Evolutionary conservation across 2,329 filamentous ascomycete species (phyloP), one percentile per base, ranked within the genome.

Genomic region (Monosporascus sp.): DNA sequence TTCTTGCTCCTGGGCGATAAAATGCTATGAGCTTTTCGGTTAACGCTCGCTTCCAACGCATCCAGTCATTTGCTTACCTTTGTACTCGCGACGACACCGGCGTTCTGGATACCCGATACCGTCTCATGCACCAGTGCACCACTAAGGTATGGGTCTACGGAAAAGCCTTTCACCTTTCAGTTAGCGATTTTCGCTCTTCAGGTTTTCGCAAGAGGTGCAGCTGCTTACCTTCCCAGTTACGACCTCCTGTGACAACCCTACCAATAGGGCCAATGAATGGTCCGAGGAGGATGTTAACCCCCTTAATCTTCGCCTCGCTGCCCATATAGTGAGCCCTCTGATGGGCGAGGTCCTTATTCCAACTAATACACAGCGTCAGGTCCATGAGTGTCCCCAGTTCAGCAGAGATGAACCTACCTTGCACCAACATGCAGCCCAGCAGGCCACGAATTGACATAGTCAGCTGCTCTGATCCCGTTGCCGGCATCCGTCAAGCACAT

Each of bases 281-380:
- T 4, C 85, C 86, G 20, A 89, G 74, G 60, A 83, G 79, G n/a
- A 87, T 76, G 64, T 89, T 84, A 25, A 86, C 76, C 54, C 86
- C 86, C 68, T 89, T 89, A 52, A 68, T 78, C 52, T 76, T 77
- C 60, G 84, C 81, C 63, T 89, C 86, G 51, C 74, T 70, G 17
- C 84, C 86, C 81, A 89, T 86, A 53, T 81, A 81, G 55, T 77
- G 70, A 38, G 84, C 85, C 50, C 84, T 80, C 38, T 74, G 72
- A 63, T 83, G 83, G 54, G 83, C 81, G 45, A 86, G 74, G 18
- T 75, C 69, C 56, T 80, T 81, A 65, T 87, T 82, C 82, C 84
- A 89, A 15, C 85, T 86, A 7, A 81, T 79, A 22, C 81, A 18
- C 44, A 48, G 36, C 18, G 39, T n/a, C 38, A 47, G 5, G 17